phyloP scores from a whole-genome alignment of 2,329 filamentous ascomycete genomes.

The Aspergillus sp. region DNA sequence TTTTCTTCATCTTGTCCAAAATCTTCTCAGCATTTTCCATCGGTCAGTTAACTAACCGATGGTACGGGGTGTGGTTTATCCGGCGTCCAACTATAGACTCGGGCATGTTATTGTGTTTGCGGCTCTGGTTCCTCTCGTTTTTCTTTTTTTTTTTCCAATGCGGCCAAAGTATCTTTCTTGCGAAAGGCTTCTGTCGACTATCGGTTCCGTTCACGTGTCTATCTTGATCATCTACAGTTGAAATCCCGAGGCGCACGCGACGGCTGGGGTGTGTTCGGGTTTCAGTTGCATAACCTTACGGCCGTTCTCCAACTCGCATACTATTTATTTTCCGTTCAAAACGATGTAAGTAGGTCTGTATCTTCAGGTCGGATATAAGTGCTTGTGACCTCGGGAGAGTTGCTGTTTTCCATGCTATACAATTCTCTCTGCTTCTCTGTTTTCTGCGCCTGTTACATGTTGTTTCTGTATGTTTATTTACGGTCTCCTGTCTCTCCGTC shows the following conservation, averaged over 20 bases:
- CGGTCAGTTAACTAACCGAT: slow-evolving; percentile 35
- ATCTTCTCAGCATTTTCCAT: slow-evolving; percentile 27
- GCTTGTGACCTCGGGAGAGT: slow-evolving; percentile 17
- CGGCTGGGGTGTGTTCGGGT: slow-evolving; percentile 14
- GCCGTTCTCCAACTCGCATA: slow-evolving; percentile 17
- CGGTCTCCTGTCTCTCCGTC: slow-evolving; percentile 7
- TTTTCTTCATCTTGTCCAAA: slow-evolving; percentile 14
- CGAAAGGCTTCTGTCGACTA: slow-evolving; percentile 25
- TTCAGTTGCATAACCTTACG: slow-evolving; percentile 21
- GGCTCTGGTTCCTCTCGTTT: slow-evolving; percentile 20
- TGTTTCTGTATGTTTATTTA: slow-evolving; percentile 10
- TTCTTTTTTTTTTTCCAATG: slow-evolving; percentile 17
- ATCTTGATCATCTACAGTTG: slow-evolving; percentile 9
- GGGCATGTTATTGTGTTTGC: slow-evolving; percentile 36
- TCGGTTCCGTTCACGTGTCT: slow-evolving; percentile 16
- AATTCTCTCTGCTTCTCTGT: slow-evolving; percentile 5
- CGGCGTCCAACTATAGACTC: slow-evolving; percentile 45
- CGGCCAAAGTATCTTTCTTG: slow-evolving; percentile 25
- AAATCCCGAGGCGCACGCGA: slow-evolving; percentile 13
- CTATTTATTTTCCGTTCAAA: slow-evolving; percentile 17
- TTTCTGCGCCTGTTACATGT: slow-evolving; percentile 10
- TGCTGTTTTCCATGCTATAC: slow-evolving; percentile 12
- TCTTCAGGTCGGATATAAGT: slow-evolving; percentile 21
- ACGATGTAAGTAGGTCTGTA: slow-evolving; percentile 23
- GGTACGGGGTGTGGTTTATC: slow-evolving; percentile 37